Evolutionary conservation across 1,284 basidiomycete genomes (phyloP), one percentile per base, ranked within the genome.

Genomic region (Cutaneotrichosporon cyanovorans): DNA sequence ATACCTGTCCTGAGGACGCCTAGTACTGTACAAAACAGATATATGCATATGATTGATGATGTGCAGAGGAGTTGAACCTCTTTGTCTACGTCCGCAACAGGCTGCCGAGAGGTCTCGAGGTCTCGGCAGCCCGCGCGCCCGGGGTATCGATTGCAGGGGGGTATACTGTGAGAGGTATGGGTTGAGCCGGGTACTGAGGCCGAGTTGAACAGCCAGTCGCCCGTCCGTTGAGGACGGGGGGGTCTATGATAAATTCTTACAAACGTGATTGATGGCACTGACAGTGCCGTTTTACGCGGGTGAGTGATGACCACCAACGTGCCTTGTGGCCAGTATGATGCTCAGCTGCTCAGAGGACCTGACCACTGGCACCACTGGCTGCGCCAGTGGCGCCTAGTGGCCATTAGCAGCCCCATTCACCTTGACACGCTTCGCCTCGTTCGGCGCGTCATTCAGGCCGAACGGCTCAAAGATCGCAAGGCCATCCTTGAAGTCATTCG

Each of bases 401-500:
- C 42, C 42, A 36, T 44, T 44, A 4, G 19, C 25, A 8, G 12
- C 8, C 23, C 15, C 16, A 11, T 21, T 40, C 21, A 28, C 12
- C 25, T 28, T 28, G 25, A 15, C 36, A 21, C 37, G 21, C 8
- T n/a, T 23, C 15, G 19, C 14, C n/a, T 16, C 44, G 21, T 25
- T 35, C 20, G 14, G n/a, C 18, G 49, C 42, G 30, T 60, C 56
- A 40, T 71, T 68, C 23, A 71, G 67, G 21, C 72, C 77, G 78
- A 96, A 93, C 0, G 88, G 87, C 60, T 78, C 76, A 70, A 93
- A 96, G 73, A 96, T 92, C 31, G 84, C 83, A 40, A 84, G 76
- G 6, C 81, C 73, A 65, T 85, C 79, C 69, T 86, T 84, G 79
- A 87, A 97, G 72, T 97, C 87, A 74, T 98, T 96, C 71, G 97